Conservation (phyloP, 2,329 filamentous ascomycete genomes). For the Cyclaneusma minus region DNA sequence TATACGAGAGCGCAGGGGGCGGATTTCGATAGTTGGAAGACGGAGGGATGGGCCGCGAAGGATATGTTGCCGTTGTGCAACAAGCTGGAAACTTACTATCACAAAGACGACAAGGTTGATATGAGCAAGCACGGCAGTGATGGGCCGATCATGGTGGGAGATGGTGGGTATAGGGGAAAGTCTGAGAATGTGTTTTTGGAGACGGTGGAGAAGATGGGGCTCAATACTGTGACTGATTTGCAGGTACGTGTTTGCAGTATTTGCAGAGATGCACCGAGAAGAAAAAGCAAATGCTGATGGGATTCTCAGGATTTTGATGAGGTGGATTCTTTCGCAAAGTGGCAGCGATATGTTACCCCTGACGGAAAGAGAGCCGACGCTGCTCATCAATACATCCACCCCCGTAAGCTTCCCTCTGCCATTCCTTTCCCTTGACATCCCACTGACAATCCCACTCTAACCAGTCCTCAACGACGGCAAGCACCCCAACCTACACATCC, state of each 20-base stretch:
- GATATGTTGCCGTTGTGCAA: constrained; percentile 36
- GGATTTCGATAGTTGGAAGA: constrained; percentile 37
- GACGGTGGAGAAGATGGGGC: constrained; percentile 30
- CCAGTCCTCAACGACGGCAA: constrained; percentile 29
- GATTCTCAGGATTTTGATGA: no score
- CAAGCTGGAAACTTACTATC: constrained; percentile 40
- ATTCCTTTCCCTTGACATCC: no score
- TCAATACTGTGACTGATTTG: constrained; percentile 34
- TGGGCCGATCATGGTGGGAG: constrained; percentile 39
- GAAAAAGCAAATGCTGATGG: constrained; percentile 11
- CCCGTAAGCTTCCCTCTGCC: no score
- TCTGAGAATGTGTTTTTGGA: constrained; percentile 33
- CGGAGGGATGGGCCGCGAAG: constrained; percentile 32
- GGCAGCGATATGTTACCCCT: constrained; percentile 30
- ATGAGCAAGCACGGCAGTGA: constrained; percentile 30
- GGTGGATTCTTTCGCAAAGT: no score
- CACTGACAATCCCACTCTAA: no score
- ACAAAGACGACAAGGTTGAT: constrained; percentile 8
- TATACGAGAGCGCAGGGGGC: constrained; percentile 27
- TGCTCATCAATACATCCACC: constrained; percentile 38
- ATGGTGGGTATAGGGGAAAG: constrained; percentile 27
- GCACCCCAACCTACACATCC: constrained; percentile 41
- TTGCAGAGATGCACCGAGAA: background rate
- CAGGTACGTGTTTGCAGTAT: constrained; percentile 25
- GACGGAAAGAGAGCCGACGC: constrained; percentile 42